Evolutionary conservation across 176 grass and related monocot genomes (phyloP).

Genomic region (Aegilops tauschii): DNA sequence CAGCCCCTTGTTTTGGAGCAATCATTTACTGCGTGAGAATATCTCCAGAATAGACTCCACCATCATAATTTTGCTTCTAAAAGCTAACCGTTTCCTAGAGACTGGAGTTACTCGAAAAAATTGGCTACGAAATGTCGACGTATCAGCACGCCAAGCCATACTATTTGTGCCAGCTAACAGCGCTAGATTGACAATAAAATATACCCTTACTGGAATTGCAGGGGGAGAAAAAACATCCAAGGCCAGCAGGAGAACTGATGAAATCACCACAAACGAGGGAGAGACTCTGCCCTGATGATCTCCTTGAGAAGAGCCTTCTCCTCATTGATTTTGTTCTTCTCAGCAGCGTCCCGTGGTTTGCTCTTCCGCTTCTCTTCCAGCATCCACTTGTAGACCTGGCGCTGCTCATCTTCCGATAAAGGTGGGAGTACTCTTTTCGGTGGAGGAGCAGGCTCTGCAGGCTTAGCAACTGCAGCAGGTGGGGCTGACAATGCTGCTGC

Average conservation of each 20-base stretch:
- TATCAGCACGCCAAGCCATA: slow-evolving; percentile 10
- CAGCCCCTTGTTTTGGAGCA: background rate
- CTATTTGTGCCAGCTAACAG: slow-evolving; percentile 5
- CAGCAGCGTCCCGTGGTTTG: slow-evolving; percentile 44
- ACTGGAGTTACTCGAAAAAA: background rate
- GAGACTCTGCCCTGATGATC: slow-evolving; percentile 50
- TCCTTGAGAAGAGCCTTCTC: slow-evolving; percentile 93
- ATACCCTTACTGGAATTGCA: slow-evolving; percentile 2
- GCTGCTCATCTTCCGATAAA: slow-evolving; percentile 66
- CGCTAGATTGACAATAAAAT: background rate
- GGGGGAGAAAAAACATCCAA: background rate
- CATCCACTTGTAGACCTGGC: slow-evolving; percentile 83
- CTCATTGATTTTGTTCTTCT: slow-evolving; percentile 81
- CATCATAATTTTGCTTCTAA: background rate
- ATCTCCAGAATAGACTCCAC: background rate
- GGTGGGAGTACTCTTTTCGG: slow-evolving; percentile 50
- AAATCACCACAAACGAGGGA: slow-evolving; percentile 55
- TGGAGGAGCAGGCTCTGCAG: slow-evolving; percentile 28
- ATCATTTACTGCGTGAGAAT: background rate
- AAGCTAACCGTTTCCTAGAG: background rate
- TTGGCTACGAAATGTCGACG: slow-evolving; percentile 5
- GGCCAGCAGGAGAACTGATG: background rate
- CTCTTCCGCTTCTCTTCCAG: slow-evolving; percentile 84
- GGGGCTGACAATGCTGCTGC: slow-evolving; percentile 25
- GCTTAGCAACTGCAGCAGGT: slow-evolving; percentile 17